These are phyloP conservation scores for Alternaria tenuissima DNA, from an alignment of 2,329 filamentous ascomycete species.

Conservation along the genomic window DNA sequence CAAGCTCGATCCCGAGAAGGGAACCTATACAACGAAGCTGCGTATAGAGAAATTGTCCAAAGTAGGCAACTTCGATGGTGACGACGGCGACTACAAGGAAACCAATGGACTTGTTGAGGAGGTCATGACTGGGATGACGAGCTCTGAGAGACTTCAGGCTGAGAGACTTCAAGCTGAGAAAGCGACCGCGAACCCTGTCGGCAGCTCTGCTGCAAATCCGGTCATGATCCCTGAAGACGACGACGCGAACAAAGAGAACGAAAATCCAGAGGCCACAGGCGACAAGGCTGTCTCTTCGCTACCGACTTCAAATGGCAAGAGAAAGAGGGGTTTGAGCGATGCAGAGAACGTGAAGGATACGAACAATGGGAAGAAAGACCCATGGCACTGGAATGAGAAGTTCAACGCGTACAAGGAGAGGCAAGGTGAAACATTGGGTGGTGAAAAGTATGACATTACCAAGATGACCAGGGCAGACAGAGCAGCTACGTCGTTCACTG, in stretches of 20 bases:
- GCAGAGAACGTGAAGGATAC: not conserved
- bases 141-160: not conserved
- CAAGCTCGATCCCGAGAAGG: constrained; percentile 21
- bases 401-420: constrained; percentile 20
- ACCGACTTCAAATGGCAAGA: not conserved
- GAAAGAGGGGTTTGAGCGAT: constrained; percentile 3
- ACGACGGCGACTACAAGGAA: not conserved
- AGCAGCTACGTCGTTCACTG: constrained; percentile 14
- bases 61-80: not conserved
- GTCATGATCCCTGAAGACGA: constrained; percentile 1
- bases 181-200: not conserved
- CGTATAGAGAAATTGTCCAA: constrained; percentile 20
- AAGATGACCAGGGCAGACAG: constrained; percentile 25
- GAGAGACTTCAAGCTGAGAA: not conserved
- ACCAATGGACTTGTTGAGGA: not conserved
- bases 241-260: constrained; percentile 16
- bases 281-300: constrained; percentile 1
- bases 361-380: constrained; percentile 14
- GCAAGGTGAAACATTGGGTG: constrained; percentile 6
- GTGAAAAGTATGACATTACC: constrained; percentile 31
- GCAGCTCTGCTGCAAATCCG: not conserved
- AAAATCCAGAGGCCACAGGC: not conserved
- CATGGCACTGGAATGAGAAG: constrained; percentile 22
- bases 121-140: not conserved
- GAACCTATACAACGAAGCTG: constrained; percentile 13